These are phyloP conservation scores for Trichoderma polysporum DNA, from an alignment of 2,329 filamentous ascomycete genomes.

Conservation along the genomic window DNA sequence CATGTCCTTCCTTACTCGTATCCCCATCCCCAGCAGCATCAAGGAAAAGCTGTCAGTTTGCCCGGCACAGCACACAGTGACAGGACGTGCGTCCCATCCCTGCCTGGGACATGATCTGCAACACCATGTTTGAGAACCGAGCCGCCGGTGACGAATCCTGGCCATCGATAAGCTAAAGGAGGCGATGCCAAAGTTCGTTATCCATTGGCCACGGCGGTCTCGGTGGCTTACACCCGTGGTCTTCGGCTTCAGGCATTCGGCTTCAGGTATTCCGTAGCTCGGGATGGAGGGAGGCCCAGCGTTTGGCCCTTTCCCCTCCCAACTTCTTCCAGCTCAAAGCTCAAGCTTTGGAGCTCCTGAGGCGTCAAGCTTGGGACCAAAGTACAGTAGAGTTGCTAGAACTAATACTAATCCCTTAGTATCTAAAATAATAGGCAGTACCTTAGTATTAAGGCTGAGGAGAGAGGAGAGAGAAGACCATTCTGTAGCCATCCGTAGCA, in stretches of 20 bases:
- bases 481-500: neutral
- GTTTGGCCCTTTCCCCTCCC: neutral
- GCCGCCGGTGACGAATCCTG: slow-evolving; percentile 9
- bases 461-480: neutral
- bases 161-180: neutral
- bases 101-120: neutral
- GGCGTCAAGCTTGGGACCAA: neutral
- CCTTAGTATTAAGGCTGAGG: neutral
- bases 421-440: neutral
- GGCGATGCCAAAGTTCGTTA: neutral
- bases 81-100: neutral
- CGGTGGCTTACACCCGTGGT: neutral
- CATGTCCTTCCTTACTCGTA: neutral
- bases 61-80: neutral
- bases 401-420: neutral
- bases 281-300: too few relatives aligned
- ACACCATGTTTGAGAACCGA: neutral
- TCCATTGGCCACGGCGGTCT: neutral
- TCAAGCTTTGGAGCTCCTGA: neutral
- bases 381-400: neutral
- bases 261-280: too few relatives aligned
- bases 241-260: neutral
- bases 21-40: neutral
- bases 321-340: neutral
- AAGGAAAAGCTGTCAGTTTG: neutral